Evolutionary conservation across 169 alveolate species (phyloP).

Genomic region (Cryptosporidium meleagridis): DNA sequence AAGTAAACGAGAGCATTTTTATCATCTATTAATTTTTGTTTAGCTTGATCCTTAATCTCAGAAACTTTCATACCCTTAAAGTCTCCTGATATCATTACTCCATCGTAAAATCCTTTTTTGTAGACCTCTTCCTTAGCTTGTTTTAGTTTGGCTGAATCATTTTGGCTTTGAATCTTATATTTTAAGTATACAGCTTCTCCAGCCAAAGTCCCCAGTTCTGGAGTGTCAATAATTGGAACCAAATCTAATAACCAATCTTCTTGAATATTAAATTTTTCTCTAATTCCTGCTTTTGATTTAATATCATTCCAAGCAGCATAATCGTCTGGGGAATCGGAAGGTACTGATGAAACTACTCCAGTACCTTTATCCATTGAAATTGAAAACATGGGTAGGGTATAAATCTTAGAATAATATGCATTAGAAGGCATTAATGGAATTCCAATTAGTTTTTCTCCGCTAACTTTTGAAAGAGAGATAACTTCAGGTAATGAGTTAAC

Average conservation of each 20-base stretch:
- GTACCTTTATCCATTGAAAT: constrained; percentile 97
- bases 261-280: constrained; percentile 88
- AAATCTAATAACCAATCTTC: constrained; percentile 91
- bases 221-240: constrained; percentile 75
- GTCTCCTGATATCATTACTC: constrained; percentile 93
- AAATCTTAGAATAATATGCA: constrained; percentile 89
- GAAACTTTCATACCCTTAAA: constrained; percentile 89
- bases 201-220: constrained; percentile 80
- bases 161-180: constrained; percentile 89
- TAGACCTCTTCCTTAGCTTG: constrained; percentile 96
- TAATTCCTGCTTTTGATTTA: constrained; percentile 88
- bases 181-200: constrained; percentile 84
- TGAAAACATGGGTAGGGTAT: constrained; percentile 97
- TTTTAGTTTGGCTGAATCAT: constrained; percentile 92
- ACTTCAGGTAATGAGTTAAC: constrained; percentile 25
- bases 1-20: constrained; percentile 88
- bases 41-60: constrained; percentile 83
- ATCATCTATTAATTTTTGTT: constrained; percentile 80
- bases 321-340: constrained; percentile 99
- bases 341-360: constrained; percentile 98
- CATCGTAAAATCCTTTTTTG: constrained; percentile 96
- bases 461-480: constrained; percentile 31
- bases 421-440: constrained; percentile 93
- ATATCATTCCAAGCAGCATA: constrained; percentile 94
- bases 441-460: constrained; percentile 95